A percentile compares a stretch with the other conserved stretches of the same genome.
Conservation (phyloP, 495 filamentous ascomycete species). For the Penicillium antarcticum region DNA sequence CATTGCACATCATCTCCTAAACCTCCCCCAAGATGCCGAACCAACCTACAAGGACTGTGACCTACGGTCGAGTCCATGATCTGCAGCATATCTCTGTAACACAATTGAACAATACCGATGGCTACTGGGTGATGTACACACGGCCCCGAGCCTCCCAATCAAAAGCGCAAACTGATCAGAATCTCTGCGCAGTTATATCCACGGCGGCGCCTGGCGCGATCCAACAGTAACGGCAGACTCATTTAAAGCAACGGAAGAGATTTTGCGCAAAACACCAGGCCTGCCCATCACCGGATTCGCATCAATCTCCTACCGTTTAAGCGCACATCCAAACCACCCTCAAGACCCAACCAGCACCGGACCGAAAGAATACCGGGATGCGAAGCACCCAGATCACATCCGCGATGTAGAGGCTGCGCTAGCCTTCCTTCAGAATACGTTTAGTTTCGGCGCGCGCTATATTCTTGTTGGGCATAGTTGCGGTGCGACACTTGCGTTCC, state of each 20-base stretch:
- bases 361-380: slow-evolving; percentile 39
- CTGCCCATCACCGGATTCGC: slow-evolving; percentile 58
- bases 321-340: slow-evolving; percentile 61
- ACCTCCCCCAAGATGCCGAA: slow-evolving; percentile 7
- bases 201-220: slow-evolving; percentile 89
- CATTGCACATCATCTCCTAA: slow-evolving; percentile 2
- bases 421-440: slow-evolving; percentile 54
- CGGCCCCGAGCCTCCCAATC: neutral
- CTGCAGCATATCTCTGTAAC: slow-evolving; percentile 35
- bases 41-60: slow-evolving; percentile 21
- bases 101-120: slow-evolving; percentile 20
- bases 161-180: neutral
- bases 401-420: slow-evolving; percentile 64
- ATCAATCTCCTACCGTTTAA: slow-evolving; percentile 78
- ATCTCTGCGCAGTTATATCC: slow-evolving; percentile 58
- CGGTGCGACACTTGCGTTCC: slow-evolving; percentile 71
- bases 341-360: slow-evolving; percentile 40
- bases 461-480: slow-evolving; percentile 74
- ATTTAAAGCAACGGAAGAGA: slow-evolving; percentile 45
- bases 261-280: slow-evolving; percentile 34
- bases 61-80: slow-evolving; percentile 26
- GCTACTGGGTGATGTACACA: slow-evolving; percentile 47
- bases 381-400: slow-evolving; percentile 71
- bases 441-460: slow-evolving; percentile 49
- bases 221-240: slow-evolving; percentile 53